Conservation (phyloP, 352 stramenopile genomes). For the Globisporangium megalacanthum region DNA sequence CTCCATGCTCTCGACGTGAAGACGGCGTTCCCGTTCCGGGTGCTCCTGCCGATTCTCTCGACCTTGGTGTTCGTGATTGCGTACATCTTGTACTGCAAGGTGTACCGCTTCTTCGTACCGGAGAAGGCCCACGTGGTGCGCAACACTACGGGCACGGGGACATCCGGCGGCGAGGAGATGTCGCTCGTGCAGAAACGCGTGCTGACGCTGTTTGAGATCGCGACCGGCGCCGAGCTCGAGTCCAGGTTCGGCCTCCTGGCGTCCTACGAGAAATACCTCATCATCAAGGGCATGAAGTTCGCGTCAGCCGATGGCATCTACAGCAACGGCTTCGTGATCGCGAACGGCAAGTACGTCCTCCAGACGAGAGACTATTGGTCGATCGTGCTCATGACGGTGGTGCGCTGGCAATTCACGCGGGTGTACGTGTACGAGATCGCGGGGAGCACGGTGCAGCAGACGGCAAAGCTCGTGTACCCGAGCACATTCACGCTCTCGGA, state of each 20-base stretch:
- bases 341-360: conserved; percentile 1
- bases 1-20: too few relatives aligned
- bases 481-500: conserved; percentile 1
- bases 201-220: conserved; percentile 24
- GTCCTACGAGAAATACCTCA: conserved; percentile 23
- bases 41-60: neutral
- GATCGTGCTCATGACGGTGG: conserved; percentile 9
- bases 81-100: conserved; percentile 15
- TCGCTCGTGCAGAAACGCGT: conserved; percentile 1
- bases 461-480: conserved; percentile 8
- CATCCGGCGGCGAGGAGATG: neutral
- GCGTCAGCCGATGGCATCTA: conserved; percentile 17
- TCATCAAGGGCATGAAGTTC: conserved; percentile 32
- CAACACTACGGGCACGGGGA: neutral
- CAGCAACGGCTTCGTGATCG: conserved; percentile 15
- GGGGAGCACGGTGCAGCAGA: conserved; percentile 6
- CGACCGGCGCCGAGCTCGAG: conserved; percentile 18
- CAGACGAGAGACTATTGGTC: neutral
- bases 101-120: conserved; percentile 14
- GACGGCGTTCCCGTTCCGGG: neutral
- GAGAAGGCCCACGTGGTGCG: neutral
- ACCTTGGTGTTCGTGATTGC: neutral
- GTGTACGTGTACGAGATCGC: conserved; percentile 12
- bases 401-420: conserved; percentile 3
- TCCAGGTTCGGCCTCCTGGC: conserved; percentile 18